phyloP scores from a whole-genome alignment of 2,329 filamentous ascomycete species.

The Kalmusia sp. region DNA sequence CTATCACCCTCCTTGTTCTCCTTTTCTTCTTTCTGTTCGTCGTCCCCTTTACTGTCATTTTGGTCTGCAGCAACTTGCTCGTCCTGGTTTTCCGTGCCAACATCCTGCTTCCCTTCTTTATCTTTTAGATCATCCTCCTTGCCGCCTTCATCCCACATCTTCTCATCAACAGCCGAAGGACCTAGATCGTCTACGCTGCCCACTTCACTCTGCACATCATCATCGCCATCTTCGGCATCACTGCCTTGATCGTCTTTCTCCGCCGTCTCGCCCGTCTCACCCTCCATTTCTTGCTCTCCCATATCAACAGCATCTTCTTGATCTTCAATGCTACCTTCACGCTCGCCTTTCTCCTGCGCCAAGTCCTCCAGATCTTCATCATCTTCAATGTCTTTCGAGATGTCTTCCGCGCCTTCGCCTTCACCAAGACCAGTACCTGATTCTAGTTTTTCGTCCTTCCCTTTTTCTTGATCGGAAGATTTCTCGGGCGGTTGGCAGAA shows the following conservation, averaged over 20 bases:
- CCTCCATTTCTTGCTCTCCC: constrained; percentile 90
- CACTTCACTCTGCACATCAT: constrained; percentile 83
- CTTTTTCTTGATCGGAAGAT: constrained; percentile 67
- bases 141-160: constrained; percentile 95
- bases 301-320: constrained; percentile 89
- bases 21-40: constrained; percentile 67
- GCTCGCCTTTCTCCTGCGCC: constrained; percentile 79
- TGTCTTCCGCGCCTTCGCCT: constrained; percentile 93
- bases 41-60: constrained; percentile 60
- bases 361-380: constrained; percentile 94
- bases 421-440: constrained; percentile 92
- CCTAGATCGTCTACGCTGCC: constrained; percentile 92
- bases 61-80: constrained; percentile 57
- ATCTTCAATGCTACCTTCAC: constrained; percentile 73
- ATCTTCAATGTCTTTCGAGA: constrained; percentile 93
- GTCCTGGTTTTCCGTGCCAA: constrained; percentile 57
- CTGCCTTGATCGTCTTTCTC: constrained; percentile 65
- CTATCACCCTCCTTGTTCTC: constrained; percentile 64
- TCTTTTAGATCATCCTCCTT: constrained; percentile 83
- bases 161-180: constrained; percentile 90
- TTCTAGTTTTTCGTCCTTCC: constrained; percentile 80
- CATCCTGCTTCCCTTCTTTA: constrained; percentile 69
- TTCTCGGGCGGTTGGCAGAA: constrained; percentile 92
- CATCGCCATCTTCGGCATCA: constrained; percentile 58
- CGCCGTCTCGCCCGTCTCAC: constrained; percentile 71